Evolutionary conservation across 768 basidiomycete species (phyloP), one percentile per base, ranked within the genome.

Genomic region (Lactarius quietus): DNA sequence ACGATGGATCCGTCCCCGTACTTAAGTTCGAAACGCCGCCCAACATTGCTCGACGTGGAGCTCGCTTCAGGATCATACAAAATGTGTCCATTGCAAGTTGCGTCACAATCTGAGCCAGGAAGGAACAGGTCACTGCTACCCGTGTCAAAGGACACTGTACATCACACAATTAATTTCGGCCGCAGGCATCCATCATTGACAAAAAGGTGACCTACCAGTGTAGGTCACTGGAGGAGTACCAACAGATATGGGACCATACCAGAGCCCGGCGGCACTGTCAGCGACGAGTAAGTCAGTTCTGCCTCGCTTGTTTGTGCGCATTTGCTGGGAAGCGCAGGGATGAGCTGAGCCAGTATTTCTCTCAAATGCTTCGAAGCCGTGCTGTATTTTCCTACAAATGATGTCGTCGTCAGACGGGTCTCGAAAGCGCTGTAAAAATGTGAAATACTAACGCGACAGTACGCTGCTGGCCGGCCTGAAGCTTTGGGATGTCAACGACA

Each of bases 1-100:
- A 79, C 78, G 0, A 65, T 63, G 0, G 77, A 77, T 1, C 82
- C 81, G 57, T 76, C 80, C n/a, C 73, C 74, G 65, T 81, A 84
- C 1, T 41, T 0, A 8, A 81, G 69, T 9, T 65, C 41, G 68
- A 81, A 79, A 0, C 67, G 39, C 51, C 71, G 67, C 10, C 57
- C 59, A 23, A 72, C 53, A 65, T 73, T 63, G 6, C 68, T 39
- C 9, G 80, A 74, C 4, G 62, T 58, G 3, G 33, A 58, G 51
- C 66, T 63, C 6, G 52, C 26, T 14, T 17, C 15, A 29, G 62
- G 39, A 15, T 62, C 3, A 43, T 68, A 66, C 7, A 12, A 1
- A 1, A 17, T 41, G 53, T 63, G 68, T 1, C 68, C 66, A 7
- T 67, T 29, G 63, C 80, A 81, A 38, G 66, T 72, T 33, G 56